phyloP scores from a whole-genome alignment of 257 asterid genomes.

The Nyctanthes arbortristis region DNA sequence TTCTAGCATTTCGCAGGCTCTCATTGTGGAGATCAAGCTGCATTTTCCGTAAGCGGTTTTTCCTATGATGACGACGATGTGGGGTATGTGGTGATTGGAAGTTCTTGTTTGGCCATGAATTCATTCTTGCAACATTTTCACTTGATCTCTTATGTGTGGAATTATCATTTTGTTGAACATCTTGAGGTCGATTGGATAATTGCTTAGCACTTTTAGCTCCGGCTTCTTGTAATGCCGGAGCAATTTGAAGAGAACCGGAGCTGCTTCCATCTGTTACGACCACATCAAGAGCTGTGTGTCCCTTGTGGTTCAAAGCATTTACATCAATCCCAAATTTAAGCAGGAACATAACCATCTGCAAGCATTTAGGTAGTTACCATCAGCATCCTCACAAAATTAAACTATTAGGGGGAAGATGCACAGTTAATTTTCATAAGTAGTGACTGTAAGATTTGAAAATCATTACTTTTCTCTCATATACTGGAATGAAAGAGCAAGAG shows the following conservation, averaged over 20 bases:
- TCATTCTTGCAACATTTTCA: neutral
- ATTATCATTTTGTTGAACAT: constrained; percentile 21
- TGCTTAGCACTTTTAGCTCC: constrained; percentile 53
- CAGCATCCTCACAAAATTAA: too few species aligned
- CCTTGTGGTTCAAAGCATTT: constrained; percentile 40
- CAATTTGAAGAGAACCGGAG: constrained; percentile 41
- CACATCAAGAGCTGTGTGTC: constrained; percentile 49
- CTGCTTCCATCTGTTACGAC: constrained; percentile 47
- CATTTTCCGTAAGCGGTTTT: constrained; percentile 23
- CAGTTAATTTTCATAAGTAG: too few species aligned
- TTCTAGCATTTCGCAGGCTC: constrained; percentile 49
- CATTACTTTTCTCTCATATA: neutral
- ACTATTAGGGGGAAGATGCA: too few species aligned
- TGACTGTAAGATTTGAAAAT: too few species aligned
- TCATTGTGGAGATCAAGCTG: constrained; percentile 42
- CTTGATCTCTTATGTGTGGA: constrained; percentile 4
- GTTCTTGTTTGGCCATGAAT: constrained; percentile 16
- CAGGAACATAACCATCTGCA: constrained; percentile 43
- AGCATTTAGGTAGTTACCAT: neutral
- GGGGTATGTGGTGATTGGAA: constrained; percentile 13
- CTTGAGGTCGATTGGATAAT: constrained; percentile 30
- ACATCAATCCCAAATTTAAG: constrained; percentile 44
- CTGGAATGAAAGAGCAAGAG: neutral
- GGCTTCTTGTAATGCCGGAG: constrained; percentile 44
- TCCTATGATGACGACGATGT: constrained; percentile 19